phyloP scores from a whole-genome alignment of 1,284 basidiomycete genomes.

The Puccinia novopanici region DNA sequence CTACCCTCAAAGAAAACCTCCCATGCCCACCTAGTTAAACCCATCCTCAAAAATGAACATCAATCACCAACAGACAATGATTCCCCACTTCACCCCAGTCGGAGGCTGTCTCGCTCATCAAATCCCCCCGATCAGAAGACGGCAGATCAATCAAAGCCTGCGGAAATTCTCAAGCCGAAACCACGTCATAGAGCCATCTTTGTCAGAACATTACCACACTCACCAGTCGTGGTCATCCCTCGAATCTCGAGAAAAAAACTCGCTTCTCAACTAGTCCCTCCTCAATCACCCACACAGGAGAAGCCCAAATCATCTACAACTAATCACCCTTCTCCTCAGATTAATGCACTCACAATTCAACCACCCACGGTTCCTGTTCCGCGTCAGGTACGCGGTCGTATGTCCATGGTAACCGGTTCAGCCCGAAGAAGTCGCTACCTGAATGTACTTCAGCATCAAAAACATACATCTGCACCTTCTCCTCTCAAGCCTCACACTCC shows the following conservation, averaged over 20 bases:
- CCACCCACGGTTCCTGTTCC: background rate
- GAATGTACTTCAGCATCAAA: background rate
- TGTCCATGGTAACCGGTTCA: slow-evolving; percentile 42
- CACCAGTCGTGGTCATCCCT: slow-evolving; percentile 15
- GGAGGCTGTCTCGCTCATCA: background rate
- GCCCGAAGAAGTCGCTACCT: slow-evolving; percentile 27
- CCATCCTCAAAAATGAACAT: background rate
- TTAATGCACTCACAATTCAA: background rate
- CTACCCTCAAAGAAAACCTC: background rate
- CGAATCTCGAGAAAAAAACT: background rate
- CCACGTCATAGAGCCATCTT: background rate
- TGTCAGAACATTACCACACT: slow-evolving; percentile 13
- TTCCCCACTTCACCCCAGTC: background rate
- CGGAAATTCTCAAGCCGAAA: background rate
- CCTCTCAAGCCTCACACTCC: background rate
- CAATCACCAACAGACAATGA: background rate
- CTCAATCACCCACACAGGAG: background rate
- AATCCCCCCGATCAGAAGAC: too few relatives aligned
- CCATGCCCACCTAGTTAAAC: background rate
- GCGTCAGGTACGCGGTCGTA: slow-evolving; percentile 32
- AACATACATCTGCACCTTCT: background rate
- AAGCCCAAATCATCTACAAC: background rate
- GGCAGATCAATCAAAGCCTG: background rate
- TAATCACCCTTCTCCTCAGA: background rate
- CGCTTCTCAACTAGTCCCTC: background rate